These are phyloP conservation scores for Verticillium longisporum DNA, from an alignment of 2,329 filamentous ascomycete genomes.

Conservation along the genomic window DNA sequence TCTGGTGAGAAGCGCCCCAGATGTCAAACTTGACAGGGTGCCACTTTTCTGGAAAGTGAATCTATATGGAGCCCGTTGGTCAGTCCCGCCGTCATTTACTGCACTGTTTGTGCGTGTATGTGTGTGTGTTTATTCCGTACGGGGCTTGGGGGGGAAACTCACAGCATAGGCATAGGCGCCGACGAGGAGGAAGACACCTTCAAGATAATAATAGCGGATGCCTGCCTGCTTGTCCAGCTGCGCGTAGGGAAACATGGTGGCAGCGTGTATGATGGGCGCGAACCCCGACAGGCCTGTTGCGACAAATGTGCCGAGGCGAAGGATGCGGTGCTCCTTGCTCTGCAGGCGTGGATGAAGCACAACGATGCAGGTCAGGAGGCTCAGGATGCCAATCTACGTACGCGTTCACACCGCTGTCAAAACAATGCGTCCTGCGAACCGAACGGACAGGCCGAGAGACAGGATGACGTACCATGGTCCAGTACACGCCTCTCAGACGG, in stretches of 20 bases:
- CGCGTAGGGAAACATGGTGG: constrained; percentile 25
- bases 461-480: constrained; percentile 23
- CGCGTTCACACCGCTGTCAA: not conserved
- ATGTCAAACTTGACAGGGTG: constrained; percentile 36
- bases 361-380: constrained; percentile 23
- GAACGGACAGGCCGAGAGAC: not conserved
- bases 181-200: constrained; percentile 27
- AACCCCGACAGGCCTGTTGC: constrained; percentile 29
- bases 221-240: constrained; percentile 31
- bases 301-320: constrained; percentile 28
- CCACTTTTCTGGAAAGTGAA: constrained; percentile 33
- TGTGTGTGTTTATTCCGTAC: constrained; percentile 5
- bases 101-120: not conserved
- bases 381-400: constrained; percentile 25
- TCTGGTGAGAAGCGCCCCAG: constrained; percentile 36
- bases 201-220: constrained; percentile 30
- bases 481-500: constrained; percentile 23
- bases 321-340: constrained; percentile 24
- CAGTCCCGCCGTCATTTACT: too few species aligned
- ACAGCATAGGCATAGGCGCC: constrained; percentile 31
- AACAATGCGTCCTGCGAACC: not conserved
- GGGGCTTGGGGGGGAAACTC: constrained; percentile 14
- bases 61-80: too few species aligned
- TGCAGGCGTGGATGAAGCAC: constrained; percentile 27
- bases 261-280: constrained; percentile 30